Evolutionary conservation across 129 eudicot species (phyloP), one percentile per base, ranked within the genome.

Genomic region (Apium graveolens): DNA sequence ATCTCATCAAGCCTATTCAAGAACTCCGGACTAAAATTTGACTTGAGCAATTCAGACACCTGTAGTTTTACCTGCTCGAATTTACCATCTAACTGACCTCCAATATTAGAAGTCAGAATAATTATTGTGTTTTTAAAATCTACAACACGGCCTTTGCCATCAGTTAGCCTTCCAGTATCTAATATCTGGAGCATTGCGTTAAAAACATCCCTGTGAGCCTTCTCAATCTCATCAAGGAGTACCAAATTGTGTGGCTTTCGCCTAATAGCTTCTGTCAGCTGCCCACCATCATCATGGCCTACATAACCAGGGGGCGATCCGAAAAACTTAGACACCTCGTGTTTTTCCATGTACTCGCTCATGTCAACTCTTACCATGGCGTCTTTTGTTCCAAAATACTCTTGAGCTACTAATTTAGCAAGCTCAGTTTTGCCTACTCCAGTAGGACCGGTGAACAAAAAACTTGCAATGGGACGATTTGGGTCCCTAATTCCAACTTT

Each of bases 271-370:
- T 86, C 87, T 0, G 90, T 88, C 26, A 88, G 45, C 9, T 86
- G 90, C 27, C 92, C 92, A 26, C 92, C 92, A 20, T 86, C 90
- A 2, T 83, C 80, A 71, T 84, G 80, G 57, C 92, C 90, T 5
- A 84, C 82, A 20, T 88, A 88, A 2, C 92, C 91, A 1, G 91
- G 91, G 0, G 89, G 89, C 5, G 89, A 81, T 21, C 91, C 89
- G 20, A 88, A 74, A 45, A 88, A 86, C 83, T 81, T 88, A 0
- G 89, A 76, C 45, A 80, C 91, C 0, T 85, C 77, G 69, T 76
- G 74, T 38, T 5, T 32, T 34, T 77, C 51, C 76, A 55, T 70
- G 38, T 46, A 82, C 20, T 71, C 81, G 14, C 73, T 70, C 85
- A 82, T 77, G 31, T 81, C 77, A 3, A 76, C 16, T 62, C 84